A percentile compares a stretch with the other conserved stretches of the same genome.
Evolutionary conservation across 164 flowering plant genomes (phyloP).

Genomic region (Cinnamomum micranthum): DNA sequence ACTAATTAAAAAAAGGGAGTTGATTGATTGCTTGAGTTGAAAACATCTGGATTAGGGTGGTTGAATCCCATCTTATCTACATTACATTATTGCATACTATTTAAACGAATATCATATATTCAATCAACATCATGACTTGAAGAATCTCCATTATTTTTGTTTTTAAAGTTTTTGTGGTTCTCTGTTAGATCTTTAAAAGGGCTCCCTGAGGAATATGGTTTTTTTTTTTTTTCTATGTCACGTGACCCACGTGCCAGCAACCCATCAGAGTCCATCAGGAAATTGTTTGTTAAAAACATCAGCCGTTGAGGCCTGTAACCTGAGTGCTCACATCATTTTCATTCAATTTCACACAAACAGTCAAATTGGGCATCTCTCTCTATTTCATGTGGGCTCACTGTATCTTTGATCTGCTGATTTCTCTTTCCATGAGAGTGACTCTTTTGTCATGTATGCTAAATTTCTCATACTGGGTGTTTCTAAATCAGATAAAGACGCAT

Average conservation of each 20-base stretch:
- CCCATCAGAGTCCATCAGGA: background rate
- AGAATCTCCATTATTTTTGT: constrained; percentile 4
- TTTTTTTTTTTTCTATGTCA: background rate
- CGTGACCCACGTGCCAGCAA: constrained; percentile 1
- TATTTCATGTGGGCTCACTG: constrained; percentile 13
- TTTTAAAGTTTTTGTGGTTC: background rate
- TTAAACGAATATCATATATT: background rate
- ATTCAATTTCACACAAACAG: constrained; percentile 2
- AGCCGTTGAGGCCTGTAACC: background rate
- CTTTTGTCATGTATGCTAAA: constrained; percentile 12
- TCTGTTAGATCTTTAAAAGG: background rate
- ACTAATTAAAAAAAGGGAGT: background rate
- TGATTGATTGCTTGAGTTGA: background rate
- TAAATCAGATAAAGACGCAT: background rate
- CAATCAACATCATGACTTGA: background rate
- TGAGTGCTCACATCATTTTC: constrained; percentile 11
- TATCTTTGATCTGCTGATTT: constrained; percentile 8
- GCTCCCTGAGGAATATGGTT: background rate
- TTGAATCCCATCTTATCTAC: constrained; percentile 1
- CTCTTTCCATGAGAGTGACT: constrained; percentile 19
- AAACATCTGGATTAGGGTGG: background rate
- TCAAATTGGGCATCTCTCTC: background rate
- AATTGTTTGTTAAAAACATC: constrained; percentile 4
- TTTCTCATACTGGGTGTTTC: background rate
- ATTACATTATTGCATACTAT: background rate